Conservation (phyloP, 345 rosid genomes). For the Hypericum androsaemum region DNA sequence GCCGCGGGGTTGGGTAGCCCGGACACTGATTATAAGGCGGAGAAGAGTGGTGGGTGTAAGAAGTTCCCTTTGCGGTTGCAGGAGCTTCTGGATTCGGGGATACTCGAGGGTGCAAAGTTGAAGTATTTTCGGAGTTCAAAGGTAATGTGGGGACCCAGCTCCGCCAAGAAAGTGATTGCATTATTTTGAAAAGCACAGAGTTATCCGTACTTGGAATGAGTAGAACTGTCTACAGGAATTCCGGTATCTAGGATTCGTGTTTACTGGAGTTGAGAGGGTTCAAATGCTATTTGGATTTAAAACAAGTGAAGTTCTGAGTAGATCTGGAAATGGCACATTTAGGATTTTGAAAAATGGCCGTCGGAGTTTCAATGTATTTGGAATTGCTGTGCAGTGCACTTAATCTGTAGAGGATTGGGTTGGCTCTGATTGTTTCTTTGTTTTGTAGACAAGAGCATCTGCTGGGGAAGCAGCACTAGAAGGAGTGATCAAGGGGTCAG, state of each 20-base stretch:
- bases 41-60: slow-evolving; percentile 25
- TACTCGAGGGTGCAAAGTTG: slow-evolving; percentile 65
- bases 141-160: slow-evolving; percentile 29
- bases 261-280: too few species aligned
- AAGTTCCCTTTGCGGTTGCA: slow-evolving; percentile 46
- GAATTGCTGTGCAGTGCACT: too few species aligned
- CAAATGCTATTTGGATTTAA: too few species aligned
- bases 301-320: too few species aligned
- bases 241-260: too few species aligned
- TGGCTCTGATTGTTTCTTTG: neutral
- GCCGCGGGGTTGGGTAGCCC: neutral
- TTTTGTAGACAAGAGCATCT: slow-evolving; percentile 31
- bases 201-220: too few species aligned
- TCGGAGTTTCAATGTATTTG: too few species aligned
- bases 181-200: too few species aligned
- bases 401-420: neutral
- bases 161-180: too few species aligned
- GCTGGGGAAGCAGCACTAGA: slow-evolving; percentile 34
- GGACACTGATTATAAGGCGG: slow-evolving; percentile 13
- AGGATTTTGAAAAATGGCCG: too few species aligned
- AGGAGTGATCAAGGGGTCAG: slow-evolving; percentile 58
- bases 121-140: slow-evolving; percentile 49
- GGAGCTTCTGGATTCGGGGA: slow-evolving; percentile 61
- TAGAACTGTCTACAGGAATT: too few species aligned
- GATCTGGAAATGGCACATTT: too few species aligned